A percentile compares a stretch with the other conserved stretches of the same genome.
phyloP scores from a whole-genome alignment of 768 basidiomycete genomes.

The Udeniomyces megalosporus region DNA sequence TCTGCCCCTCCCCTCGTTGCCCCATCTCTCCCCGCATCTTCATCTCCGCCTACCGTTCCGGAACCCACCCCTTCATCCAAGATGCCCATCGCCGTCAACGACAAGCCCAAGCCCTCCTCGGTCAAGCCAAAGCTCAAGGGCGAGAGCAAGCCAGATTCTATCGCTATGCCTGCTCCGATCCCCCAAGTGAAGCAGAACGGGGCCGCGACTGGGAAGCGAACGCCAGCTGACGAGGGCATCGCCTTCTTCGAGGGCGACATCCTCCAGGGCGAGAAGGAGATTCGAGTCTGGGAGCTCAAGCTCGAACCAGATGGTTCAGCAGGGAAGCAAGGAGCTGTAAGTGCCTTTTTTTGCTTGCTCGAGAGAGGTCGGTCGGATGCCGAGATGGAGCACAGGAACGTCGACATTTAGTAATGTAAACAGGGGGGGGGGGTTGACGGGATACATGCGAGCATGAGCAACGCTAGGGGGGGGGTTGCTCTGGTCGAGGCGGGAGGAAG shows the following conservation, averaged over 20 bases:
- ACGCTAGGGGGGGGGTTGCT: not conserved
- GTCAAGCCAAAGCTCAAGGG: not conserved
- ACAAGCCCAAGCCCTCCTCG: not conserved
- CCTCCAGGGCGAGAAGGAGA: slow-evolving; percentile 36
- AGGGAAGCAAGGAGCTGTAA: slow-evolving; percentile 61
- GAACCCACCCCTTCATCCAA: not conserved
- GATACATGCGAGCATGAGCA: too few relatives aligned
- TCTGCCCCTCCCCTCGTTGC: not conserved
- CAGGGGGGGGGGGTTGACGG: not conserved
- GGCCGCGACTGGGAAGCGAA: slow-evolving; percentile 34
- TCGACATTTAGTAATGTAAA: not conserved
- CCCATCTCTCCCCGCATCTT: not conserved
- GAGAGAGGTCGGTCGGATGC: too few relatives aligned
- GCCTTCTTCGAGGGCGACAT: slow-evolving; percentile 59
- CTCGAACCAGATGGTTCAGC: slow-evolving; percentile 87
- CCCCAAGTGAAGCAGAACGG: not conserved
- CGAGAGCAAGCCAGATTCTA: slow-evolving; percentile 1
- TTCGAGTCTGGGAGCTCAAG: slow-evolving; percentile 70
- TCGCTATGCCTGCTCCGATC: not conserved
- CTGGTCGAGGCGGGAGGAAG: too few relatives aligned
- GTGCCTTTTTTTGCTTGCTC: slow-evolving; percentile 23
- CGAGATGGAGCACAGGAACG: not conserved
- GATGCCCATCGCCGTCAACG: not conserved
- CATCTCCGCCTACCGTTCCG: not conserved
- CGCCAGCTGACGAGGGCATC: slow-evolving; percentile 82